phyloP scores from a whole-genome alignment of 2,329 filamentous ascomycete species.

The Alternaria conjuncta region DNA sequence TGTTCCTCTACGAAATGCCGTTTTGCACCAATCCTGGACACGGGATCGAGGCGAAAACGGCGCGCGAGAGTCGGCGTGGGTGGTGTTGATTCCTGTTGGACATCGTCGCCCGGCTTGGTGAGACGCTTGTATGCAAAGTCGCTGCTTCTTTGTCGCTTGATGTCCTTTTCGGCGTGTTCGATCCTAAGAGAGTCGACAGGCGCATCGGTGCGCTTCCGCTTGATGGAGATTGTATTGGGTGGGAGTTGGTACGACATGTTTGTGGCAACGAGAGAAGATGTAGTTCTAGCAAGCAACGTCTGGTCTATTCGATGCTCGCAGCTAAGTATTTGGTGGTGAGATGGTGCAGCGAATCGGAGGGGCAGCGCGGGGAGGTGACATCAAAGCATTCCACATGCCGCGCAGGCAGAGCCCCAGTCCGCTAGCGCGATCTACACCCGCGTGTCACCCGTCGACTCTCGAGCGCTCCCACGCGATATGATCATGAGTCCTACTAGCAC shows the following conservation, averaged over 20 bases:
- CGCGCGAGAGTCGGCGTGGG: slow-evolving; percentile 29
- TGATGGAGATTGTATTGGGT: slow-evolving; percentile 51
- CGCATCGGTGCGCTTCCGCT: slow-evolving; percentile 63
- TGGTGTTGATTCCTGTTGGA: slow-evolving; percentile 11
- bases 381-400: slow-evolving; percentile 11
- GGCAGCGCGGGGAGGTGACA: slow-evolving; percentile 18
- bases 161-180: slow-evolving; percentile 18
- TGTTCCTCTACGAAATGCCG: slow-evolving; percentile 31
- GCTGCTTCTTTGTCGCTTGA: slow-evolving; percentile 3
- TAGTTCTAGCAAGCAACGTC: background rate
- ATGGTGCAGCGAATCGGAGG: slow-evolving; percentile 15
- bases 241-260: slow-evolving; percentile 11
- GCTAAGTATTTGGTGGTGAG: background rate
- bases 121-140: slow-evolving; percentile 28
- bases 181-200: slow-evolving; percentile 59
- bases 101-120: slow-evolving; percentile 29
- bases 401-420: slow-evolving; percentile 15
- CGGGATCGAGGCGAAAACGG: slow-evolving; percentile 33
- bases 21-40: slow-evolving; percentile 19
- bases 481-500: slow-evolving; percentile 20
- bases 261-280: background rate
- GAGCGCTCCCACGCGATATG: slow-evolving; percentile 22
- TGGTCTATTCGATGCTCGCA: background rate
- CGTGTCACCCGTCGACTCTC: background rate
- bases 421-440: slow-evolving; percentile 4